These are phyloP conservation scores for Rhizomucor pusillus DNA, from an alignment of 371 early-diverging fungal species.

Conservation along the genomic window DNA sequence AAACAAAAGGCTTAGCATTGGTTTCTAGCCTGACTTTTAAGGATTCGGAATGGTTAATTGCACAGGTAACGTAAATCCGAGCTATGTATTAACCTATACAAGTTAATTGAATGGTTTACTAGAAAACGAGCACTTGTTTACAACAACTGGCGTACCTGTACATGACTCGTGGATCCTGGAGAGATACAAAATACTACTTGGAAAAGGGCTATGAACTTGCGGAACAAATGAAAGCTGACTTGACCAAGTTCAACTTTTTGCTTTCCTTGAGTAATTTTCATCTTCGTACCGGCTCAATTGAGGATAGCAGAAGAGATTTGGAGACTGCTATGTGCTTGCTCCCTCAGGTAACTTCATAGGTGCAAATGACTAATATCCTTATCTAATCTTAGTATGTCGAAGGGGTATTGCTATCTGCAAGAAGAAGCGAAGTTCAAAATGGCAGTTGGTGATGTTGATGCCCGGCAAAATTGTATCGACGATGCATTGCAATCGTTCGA, in stretches of 20 bases:
- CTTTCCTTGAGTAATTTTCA: constrained; percentile 54
- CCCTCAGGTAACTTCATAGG: constrained; percentile 14
- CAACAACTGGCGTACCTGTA: constrained; percentile 54
- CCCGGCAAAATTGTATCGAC: constrained; percentile 29
- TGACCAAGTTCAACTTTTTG: constrained; percentile 41
- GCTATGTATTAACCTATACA: neutral
- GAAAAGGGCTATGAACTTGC: constrained; percentile 58
- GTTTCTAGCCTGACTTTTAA: constrained; percentile 16
- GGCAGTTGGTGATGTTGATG: constrained; percentile 42
- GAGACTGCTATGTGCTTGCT: constrained; percentile 19
- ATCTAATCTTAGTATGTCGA: neutral
- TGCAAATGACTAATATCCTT: neutral
- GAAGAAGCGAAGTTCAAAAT: constrained; percentile 31
- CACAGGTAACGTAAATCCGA: constrained; percentile 18
- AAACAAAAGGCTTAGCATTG: constrained; percentile 1
- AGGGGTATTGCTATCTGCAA: constrained; percentile 17
- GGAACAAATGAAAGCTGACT: constrained; percentile 42
- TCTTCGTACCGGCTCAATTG: constrained; percentile 44
- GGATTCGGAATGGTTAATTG: constrained; percentile 43
- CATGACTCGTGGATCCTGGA: constrained; percentile 61
- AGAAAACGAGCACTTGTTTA: constrained; percentile 48
- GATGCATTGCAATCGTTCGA: constrained; percentile 44
- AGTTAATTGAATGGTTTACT: neutral
- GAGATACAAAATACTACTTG: constrained; percentile 69
- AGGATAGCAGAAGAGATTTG: constrained; percentile 34